Evolutionary conservation across 306 rosid species (phyloP), one percentile per base, ranked within the genome.

Genomic region (Gynostemma pentaphyllum): DNA sequence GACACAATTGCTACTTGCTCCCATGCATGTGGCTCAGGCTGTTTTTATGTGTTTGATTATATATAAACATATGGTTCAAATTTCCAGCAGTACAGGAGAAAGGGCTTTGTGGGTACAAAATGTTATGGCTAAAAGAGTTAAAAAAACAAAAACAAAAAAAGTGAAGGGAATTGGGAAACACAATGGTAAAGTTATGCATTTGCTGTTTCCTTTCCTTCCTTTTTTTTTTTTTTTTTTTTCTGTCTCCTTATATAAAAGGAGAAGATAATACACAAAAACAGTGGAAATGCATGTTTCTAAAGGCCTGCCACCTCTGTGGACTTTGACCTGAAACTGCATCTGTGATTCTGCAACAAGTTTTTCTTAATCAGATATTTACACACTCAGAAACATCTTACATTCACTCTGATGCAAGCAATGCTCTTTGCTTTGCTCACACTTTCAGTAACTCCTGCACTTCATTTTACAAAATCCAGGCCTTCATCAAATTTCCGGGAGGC

Each of bases 261-360:
- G 71, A 70, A 64, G 70, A 74, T 65, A 74, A 69, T 76, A 75
- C 81, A 89, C 84, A 82, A 83, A n/a, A 85, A 81, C 80, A 83
- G 85, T n/a, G 62, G 70, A 29, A 62, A 78, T 78, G 95, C 88
- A 84, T 50, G 71, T 75, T 75, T 77, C 72, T 82, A 71, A 70
- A 74, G 91, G 95, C 87, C 97, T 79, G 95, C 87, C 97, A 82
- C 84, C 72, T 56, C 66, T 59, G 81, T 79, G 85, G 85, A 82
- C 95, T 89, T 89, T 68, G 95, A 89, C 97, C 97, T 67, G 82
- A 81, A 80, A 75, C 81, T 49, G 79, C 89, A 77, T 75, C 59
- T 48, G 75, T 49, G 79, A 87, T 75, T 75, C 59, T 48, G 75
- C 72, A 14, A 69, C 73, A 80, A 84, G 75, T 63, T 74, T 63